Evolutionary conservation across 768 basidiomycete species (phyloP).

Genomic region (Psilocybe subaeruginosa): DNA sequence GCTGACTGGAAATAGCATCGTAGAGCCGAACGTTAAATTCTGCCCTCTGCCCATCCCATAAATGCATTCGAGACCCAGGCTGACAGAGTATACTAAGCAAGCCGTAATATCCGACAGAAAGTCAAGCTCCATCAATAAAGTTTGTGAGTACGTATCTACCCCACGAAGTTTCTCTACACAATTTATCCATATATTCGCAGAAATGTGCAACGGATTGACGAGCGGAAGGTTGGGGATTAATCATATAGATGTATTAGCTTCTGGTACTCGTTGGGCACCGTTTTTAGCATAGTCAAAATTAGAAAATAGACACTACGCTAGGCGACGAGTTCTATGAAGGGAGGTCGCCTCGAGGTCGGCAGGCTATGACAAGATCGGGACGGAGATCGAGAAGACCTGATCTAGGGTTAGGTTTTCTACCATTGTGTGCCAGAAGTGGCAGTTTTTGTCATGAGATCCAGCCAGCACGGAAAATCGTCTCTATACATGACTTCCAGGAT

Average conservation of each 20-base stretch:
- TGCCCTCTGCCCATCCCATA: slow-evolving; percentile 15
- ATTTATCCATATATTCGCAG: not conserved
- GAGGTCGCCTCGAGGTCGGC: not conserved
- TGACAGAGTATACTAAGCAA: slow-evolving; percentile 9
- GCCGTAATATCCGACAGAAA: slow-evolving; percentile 23
- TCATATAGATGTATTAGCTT: not conserved
- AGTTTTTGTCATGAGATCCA: not conserved
- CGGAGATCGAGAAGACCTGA: slow-evolving; percentile 16
- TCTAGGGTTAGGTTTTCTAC: slow-evolving; percentile 17
- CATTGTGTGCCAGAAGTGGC: slow-evolving; percentile 9
- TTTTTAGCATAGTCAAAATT: not conserved
- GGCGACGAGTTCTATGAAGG: not conserved
- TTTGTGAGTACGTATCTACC: not conserved
- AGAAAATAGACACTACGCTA: not conserved
- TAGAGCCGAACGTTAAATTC: slow-evolving; percentile 11
- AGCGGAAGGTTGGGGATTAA: not conserved
- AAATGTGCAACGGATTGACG: not conserved
- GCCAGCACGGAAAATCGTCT: not conserved
- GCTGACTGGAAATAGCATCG: slow-evolving; percentile 14
- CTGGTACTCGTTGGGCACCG: not conserved
- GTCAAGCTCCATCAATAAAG: slow-evolving; percentile 16
- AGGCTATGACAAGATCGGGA: slow-evolving; percentile 19
- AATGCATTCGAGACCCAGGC: slow-evolving; percentile 1
- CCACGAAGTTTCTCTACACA: not conserved
- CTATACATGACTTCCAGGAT: too few species aligned